A percentile compares a stretch with the other conserved stretches of the same genome.
These are phyloP conservation scores for Linum lewisii DNA, from an alignment of 345 rosid species.

Conservation along the genomic window DNA sequence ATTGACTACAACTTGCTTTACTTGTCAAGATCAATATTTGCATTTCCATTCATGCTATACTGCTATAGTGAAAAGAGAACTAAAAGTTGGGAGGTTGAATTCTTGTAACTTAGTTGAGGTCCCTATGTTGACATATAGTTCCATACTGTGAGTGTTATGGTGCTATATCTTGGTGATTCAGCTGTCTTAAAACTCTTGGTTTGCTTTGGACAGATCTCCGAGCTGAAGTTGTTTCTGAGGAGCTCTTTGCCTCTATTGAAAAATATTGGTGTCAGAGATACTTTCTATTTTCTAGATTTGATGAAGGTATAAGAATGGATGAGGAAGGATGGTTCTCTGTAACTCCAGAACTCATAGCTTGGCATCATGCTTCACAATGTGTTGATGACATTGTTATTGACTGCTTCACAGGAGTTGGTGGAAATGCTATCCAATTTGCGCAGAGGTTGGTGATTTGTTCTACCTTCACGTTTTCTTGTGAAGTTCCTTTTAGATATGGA, in stretches of 20 bases:
- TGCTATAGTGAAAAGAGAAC: not conserved
- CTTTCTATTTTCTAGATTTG: slow-evolving; percentile 64
- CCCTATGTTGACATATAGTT: not conserved
- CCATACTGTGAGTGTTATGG: not conserved
- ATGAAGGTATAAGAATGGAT: slow-evolving; percentile 79
- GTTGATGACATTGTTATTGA: slow-evolving; percentile 49
- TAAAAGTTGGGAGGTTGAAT: not conserved
- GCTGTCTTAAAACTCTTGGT: slow-evolving; percentile 1
- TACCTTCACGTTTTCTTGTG: slow-evolving; percentile 5
- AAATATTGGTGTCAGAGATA: slow-evolving; percentile 93
- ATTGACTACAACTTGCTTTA: not conserved
- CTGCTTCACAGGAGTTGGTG: slow-evolving; percentile 90
- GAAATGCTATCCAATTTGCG: slow-evolving; percentile 91
- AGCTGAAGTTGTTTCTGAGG: slow-evolving; percentile 29
- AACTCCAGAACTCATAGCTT: slow-evolving; percentile 79
- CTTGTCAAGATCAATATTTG: not conserved
- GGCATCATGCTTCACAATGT: slow-evolving; percentile 76
- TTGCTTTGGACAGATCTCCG: slow-evolving; percentile 35
- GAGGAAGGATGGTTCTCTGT: slow-evolving; percentile 99
- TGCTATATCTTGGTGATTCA: not conserved
- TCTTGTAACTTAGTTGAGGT: not conserved
- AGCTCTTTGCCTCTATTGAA: slow-evolving; percentile 30
- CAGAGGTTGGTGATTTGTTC: slow-evolving; percentile 30
- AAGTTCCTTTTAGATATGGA: not conserved
- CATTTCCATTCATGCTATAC: not conserved